These are phyloP conservation scores for Phyllosticta ampelicida DNA, from an alignment of 2,329 filamentous ascomycete species.

Conservation along the genomic window DNA sequence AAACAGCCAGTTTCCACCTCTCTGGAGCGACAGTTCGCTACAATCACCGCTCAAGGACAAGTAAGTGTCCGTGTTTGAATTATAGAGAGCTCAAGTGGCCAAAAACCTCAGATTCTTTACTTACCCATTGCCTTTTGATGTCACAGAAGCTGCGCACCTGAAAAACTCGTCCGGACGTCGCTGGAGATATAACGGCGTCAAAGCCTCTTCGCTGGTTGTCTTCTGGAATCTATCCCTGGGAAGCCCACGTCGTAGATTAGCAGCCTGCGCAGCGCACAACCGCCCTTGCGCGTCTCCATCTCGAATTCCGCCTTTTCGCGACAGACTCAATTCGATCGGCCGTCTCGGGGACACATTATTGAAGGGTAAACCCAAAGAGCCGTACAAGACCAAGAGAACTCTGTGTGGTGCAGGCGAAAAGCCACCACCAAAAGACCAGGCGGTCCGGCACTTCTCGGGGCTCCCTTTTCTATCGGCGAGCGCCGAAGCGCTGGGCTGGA, in stretches of 20 bases:
- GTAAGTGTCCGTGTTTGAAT: not conserved
- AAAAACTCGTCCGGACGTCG: not conserved
- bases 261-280: not conserved
- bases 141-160: not conserved
- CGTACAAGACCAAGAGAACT: not conserved
- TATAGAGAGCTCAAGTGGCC: not conserved
- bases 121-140: not conserved
- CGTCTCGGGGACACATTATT: not conserved
- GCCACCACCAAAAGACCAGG: not conserved
- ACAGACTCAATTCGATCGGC: not conserved
- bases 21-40: not conserved
- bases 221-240: not conserved
- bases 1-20: not conserved
- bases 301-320: not conserved
- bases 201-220: constrained; percentile 3
- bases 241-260: not conserved
- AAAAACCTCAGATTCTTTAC: not conserved
- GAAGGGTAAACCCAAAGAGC: not conserved
- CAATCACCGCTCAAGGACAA: not conserved
- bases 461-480: not conserved
- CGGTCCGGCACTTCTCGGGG: not conserved
- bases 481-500: not conserved
- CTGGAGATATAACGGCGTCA: constrained; percentile 12
- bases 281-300: not conserved
- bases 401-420: not conserved